A percentile compares a stretch with the other conserved stretches of the same genome.
Conservation (phyloP, 2,329 filamentous ascomycete species). For the Aspergillus uvarum region DNA sequence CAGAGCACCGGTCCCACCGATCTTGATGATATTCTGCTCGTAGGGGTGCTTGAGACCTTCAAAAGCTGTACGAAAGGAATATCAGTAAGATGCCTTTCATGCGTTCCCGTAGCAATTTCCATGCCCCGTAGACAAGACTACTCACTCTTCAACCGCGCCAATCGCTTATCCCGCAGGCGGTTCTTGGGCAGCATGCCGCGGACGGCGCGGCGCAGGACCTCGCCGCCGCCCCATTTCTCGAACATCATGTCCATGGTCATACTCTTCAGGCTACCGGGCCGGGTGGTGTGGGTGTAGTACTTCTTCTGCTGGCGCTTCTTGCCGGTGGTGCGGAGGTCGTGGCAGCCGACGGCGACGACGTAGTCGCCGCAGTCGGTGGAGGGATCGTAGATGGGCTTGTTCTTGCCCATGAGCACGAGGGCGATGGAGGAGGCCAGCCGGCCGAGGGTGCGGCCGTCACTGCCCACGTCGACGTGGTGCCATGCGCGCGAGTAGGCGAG, state of each 20-base stretch:
- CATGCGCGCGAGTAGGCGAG: conserved; percentile 95
- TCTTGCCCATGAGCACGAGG: conserved; percentile 90
- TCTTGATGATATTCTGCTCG: conserved; percentile 77
- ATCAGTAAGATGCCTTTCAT: too few relatives aligned
- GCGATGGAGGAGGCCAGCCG: conserved; percentile 87
- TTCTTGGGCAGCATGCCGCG: conserved; percentile 99
- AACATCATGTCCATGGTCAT: conserved; percentile 96
- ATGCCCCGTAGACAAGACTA: conserved; percentile 9
- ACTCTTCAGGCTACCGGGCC: conserved; percentile 79
- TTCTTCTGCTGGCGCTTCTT: conserved; percentile 91
- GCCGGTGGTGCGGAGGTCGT: conserved; percentile 81
- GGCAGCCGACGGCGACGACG: conserved; percentile 88
- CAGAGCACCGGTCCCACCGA: conserved; percentile 50
- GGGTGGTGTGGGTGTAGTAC: conserved; percentile 92
- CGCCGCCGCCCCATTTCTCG: conserved; percentile 87
- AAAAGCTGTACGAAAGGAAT: conserved; percentile 59
- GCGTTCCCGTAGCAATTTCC: too few relatives aligned
- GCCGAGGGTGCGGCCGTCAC: conserved; percentile 76
- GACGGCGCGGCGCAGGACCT: conserved; percentile 88
- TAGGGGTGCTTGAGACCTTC: conserved; percentile 93
- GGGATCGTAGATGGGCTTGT: conserved; percentile 97
- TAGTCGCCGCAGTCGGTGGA: conserved; percentile 99
- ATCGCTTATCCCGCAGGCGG: conserved; percentile 77
- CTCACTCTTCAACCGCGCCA: conserved; percentile 79
- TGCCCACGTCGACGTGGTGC: conserved; percentile 79